Conservation (phyloP, 805 yeast genomes). For the Candida sonorensis region DNA sequence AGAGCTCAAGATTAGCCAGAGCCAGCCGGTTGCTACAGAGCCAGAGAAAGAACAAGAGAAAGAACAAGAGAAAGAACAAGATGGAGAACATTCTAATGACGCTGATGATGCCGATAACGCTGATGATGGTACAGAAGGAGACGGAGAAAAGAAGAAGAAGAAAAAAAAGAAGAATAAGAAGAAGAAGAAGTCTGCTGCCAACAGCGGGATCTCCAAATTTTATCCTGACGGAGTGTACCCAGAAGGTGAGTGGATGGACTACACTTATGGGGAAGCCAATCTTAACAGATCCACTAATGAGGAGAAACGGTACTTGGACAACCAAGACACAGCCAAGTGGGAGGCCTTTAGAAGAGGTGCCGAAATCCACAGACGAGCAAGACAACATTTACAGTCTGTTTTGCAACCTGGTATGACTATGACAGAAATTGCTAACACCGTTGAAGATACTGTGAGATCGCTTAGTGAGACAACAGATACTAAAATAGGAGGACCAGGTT, state of each 20-base stretch:
- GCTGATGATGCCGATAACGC: conserved; percentile 1
- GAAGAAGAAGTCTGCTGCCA: conserved; percentile 44
- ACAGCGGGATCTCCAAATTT: conserved; percentile 56
- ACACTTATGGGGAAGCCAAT: conserved; percentile 52
- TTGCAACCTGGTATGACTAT: conserved; percentile 90
- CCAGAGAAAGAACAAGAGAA: no score
- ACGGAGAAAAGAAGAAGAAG: conserved; percentile 36
- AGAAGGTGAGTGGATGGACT: conserved; percentile 82
- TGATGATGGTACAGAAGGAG: conserved; percentile 14
- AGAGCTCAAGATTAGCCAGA: no score
- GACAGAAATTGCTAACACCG: conserved; percentile 81
- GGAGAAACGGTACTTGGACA: conserved; percentile 74
- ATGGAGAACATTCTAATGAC: neutral
- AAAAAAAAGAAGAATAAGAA: conserved; percentile 56
- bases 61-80: no score
- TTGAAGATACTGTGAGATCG: conserved; percentile 78
- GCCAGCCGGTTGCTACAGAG: no score
- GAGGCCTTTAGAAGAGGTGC: conserved; percentile 93
- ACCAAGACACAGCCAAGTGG: conserved; percentile 58
- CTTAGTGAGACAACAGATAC: conserved; percentile 55
- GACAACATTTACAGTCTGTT: conserved; percentile 66
- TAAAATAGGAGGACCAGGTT: conserved; percentile 83
- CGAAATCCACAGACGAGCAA: conserved; percentile 88
- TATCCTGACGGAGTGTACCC: conserved; percentile 75
- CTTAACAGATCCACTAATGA: conserved; percentile 75